Conservation (phyloP, 2,329 filamentous ascomycete species). For the Aspergillus hiratsukae region DNA sequence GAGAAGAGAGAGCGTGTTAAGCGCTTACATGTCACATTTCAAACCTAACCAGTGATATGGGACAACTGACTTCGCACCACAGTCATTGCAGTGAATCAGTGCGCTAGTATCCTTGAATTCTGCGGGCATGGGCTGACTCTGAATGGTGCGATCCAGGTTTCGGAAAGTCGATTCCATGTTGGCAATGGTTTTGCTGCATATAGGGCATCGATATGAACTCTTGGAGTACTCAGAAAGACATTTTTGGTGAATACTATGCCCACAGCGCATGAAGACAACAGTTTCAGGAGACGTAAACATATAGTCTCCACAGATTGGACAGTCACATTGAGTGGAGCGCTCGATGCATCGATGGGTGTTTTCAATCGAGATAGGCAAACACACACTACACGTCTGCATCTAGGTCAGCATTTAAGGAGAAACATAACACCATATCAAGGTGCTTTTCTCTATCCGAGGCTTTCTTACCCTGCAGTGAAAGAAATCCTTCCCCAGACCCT, state of each 20-base stretch:
- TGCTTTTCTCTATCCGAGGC: neutral
- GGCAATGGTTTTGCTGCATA: constrained; percentile 92
- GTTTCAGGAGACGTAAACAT: constrained; percentile 87
- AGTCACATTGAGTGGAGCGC: constrained; percentile 88
- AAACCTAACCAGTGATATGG: constrained; percentile 92
- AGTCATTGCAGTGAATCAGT: constrained; percentile 90
- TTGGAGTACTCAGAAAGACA: constrained; percentile 88
- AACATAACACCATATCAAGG: neutral
- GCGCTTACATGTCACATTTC: constrained; percentile 64
- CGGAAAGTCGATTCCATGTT: constrained; percentile 97
- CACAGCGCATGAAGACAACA: constrained; percentile 92
- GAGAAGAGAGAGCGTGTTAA: neutral
- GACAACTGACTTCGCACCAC: constrained; percentile 78
- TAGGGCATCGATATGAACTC: constrained; percentile 89
- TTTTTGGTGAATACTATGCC: constrained; percentile 87
- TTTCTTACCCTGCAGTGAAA: constrained; percentile 86
- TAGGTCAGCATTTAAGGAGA: constrained; percentile 11
- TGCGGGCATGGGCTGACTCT: constrained; percentile 83
- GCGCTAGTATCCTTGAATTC: constrained; percentile 77
- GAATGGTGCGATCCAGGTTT: constrained; percentile 81
- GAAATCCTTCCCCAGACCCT: constrained; percentile 92
- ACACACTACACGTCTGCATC: constrained; percentile 79
- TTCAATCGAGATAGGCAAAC: constrained; percentile 83
- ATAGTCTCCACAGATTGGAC: constrained; percentile 93
- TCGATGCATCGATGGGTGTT: constrained; percentile 90